Evolutionary conservation across 148 eudicot species (phyloP), one percentile per base, ranked within the genome.

Genomic region (Rhododendron kiyosumense): DNA sequence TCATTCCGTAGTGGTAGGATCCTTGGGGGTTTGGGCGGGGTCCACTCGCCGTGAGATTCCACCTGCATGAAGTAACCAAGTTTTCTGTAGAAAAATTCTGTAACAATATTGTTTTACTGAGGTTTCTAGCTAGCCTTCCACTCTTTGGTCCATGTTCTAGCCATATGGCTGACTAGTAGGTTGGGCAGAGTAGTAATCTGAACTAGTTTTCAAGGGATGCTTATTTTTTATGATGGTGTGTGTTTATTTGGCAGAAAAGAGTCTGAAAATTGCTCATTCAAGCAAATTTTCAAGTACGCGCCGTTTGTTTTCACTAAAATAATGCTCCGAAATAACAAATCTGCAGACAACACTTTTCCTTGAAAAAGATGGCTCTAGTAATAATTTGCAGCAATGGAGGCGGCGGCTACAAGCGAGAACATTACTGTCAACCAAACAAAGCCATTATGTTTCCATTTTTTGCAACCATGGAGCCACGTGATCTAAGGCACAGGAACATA

Each of bases 21-120:
- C 99, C 99, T 81, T 97, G 99, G 13, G 99, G 99, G 85, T 97
- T 97, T 0, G 99, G 99, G 79, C 99, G 90, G 1, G 99, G 99
- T 3, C 95, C 99, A 81, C 98, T 97, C 2, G 99, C 99, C 5
- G 96, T 93, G 86, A 95, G 88, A 78, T 97, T 95, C 92, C 94
- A 89, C 86, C 98, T 94, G 89, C 18, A 71, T 32, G 20, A 71
- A 30, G 76, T 14, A 71, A 71, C 41, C 17, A 34, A 71, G 41
- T 71, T 67, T 65, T 32, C 76, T 30, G 3, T 32, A 69, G 28
- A 1, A 24, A 63, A 24, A 63, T 63, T 63, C 69, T 63, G 28
- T 63, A 22, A 22, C 5, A 61, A 61, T 1, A 61, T 61, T 0
- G 67, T 22, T 28, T 69, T 28, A 69, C 36, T 69, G 28, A 26